Evolutionary conservation across 495 filamentous ascomycete species (phyloP), one percentile per base, ranked within the genome.

Genomic region (Staphylotrichum longicolle): DNA sequence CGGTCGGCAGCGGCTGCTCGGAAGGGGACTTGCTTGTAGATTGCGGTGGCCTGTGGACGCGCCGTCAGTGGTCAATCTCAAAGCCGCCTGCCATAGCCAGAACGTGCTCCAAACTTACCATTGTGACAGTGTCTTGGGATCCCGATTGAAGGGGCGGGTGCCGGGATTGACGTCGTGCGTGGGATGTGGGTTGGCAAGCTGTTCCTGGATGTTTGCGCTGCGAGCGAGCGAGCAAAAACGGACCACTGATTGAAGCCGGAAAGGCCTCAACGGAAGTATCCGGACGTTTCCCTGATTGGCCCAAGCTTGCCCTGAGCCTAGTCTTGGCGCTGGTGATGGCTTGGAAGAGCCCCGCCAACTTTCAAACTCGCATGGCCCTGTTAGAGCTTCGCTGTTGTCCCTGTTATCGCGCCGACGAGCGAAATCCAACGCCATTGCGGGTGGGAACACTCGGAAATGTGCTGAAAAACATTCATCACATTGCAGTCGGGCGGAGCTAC

Each of bases 1-100:
- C 63, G 20, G 15, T 55, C 58, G 60, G 66, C 48, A 39, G 49
- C 57, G 42, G 51, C 8, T n/a, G 15, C 34, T 39, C 56, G 57
- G 71, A 73, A 63, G 65, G 72, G 72, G 66, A 87, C 89, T 78
- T 89, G 84, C 91, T 90, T 91, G 88, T 94, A 96, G 79, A 93
- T 68, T 68, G 78, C 70, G 71, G 81, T 77, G 68, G 82, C 72
- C 54, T 68, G 60, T 53, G 49, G 53, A 49, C 75, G 71, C 69
- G 72, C 68, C 65, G 73, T 77, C 70, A 65, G 66, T 67, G 56
- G 57, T 15, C 32, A 33, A 5, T 42, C 40, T n/a, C 27, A 7
- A 42, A 2, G 12, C 1, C 3, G 14, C 20, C 14, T 50, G 32
- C 35, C 12, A 12, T 47, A 11, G 20, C 27, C 27, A 34, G 32